Percentiles rank a stretch among this genome's conserved stretches.
Conservation (phyloP, 2,329 filamentous ascomycete species). For the Septoria petroselini region DNA sequence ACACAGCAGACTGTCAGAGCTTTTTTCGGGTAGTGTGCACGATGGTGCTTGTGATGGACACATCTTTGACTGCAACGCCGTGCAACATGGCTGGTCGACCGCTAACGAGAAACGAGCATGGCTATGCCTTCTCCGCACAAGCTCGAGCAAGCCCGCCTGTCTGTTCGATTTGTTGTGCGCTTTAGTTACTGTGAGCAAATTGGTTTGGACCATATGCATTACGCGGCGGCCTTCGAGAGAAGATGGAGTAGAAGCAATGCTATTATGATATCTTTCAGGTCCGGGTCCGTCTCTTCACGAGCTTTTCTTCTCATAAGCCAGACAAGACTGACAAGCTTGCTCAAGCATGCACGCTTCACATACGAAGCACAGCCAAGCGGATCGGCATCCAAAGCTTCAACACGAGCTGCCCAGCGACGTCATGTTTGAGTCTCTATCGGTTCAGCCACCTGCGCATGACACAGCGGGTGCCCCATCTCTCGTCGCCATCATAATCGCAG, state of each 20-base stretch:
- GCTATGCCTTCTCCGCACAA: too few species aligned
- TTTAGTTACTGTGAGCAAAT: background rate
- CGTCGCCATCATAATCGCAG: too few species aligned
- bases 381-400: constrained; percentile 7
- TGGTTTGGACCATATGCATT: background rate
- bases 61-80: too few species aligned
- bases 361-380: constrained; percentile 7
- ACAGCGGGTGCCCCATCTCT: too few species aligned
- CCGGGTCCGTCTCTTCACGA: background rate
- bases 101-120: too few species aligned
- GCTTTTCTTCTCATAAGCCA: too few species aligned
- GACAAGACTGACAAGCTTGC: constrained; percentile 1
- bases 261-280: too few species aligned
- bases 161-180: background rate
- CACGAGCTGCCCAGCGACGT: constrained; percentile 2
- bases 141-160: background rate
- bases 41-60: background rate
- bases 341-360: constrained; percentile 9
- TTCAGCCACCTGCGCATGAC: too few species aligned
- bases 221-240: background rate
- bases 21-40: constrained; percentile 36
- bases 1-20: constrained; percentile 62
- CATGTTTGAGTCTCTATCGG: background rate
- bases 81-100: too few species aligned
- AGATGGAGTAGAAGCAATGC: background rate